Percentiles rank a stretch among this genome's conserved stretches.
These are phyloP conservation scores for Mollisiaceae sp. DNA, from an alignment of 2,329 filamentous ascomycete genomes.

Conservation along the genomic window DNA sequence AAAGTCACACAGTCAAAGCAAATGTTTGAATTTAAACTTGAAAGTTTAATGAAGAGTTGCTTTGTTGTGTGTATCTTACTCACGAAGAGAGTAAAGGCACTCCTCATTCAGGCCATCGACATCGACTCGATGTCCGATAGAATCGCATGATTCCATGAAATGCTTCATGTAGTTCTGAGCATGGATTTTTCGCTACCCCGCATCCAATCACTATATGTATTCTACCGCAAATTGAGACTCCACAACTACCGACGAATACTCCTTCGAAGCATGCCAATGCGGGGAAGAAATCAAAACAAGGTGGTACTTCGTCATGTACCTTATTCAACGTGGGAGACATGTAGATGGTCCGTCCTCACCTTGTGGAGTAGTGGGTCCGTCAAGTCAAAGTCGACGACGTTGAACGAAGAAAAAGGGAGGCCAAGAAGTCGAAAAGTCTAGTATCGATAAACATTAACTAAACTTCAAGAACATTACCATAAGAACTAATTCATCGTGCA, in stretches of 20 bases:
- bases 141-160: neutral
- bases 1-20: neutral
- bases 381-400: slow-evolving; percentile 2
- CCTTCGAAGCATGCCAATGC: neutral
- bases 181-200: slow-evolving; percentile 1
- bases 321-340: slow-evolving; percentile 7
- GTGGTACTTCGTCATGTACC: slow-evolving; percentile 2
- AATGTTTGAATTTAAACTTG: neutral
- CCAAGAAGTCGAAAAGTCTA: neutral
- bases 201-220: neutral
- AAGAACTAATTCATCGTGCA: no score
- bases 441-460: no score
- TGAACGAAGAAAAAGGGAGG: neutral
- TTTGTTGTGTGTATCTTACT: neutral
- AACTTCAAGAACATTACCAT: no score
- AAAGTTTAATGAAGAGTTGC: neutral
- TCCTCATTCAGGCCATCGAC: neutral
- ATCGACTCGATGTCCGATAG: neutral
- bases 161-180: neutral
- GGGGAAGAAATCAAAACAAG: neutral
- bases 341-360: slow-evolving; percentile 6
- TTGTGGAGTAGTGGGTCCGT: neutral
- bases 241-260: neutral
- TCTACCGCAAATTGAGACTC: slow-evolving; percentile 6
- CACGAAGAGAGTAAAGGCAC: neutral